Percentiles rank a stretch among this genome's conserved stretches.
Conservation (phyloP, 306 rosid genomes). For the Adenanthera pavonina region DNA sequence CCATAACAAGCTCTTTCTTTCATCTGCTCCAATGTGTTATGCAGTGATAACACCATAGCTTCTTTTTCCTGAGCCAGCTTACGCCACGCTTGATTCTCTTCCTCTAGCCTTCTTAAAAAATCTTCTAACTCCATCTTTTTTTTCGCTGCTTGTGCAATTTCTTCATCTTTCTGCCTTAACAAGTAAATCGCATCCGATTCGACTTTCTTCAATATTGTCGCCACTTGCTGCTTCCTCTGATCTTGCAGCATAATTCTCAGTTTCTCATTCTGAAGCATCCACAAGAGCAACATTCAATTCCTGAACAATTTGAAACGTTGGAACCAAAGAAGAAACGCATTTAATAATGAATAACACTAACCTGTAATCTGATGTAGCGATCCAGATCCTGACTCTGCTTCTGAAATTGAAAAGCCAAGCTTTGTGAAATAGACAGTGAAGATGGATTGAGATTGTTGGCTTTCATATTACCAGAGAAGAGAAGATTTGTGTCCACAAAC, state of each 20-base stretch:
- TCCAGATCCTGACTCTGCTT: constrained; percentile 60
- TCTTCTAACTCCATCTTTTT: constrained; percentile 61
- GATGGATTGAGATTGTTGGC: neutral
- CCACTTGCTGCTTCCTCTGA: constrained; percentile 57
- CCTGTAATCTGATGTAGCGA: constrained; percentile 63
- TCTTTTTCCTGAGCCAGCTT: constrained; percentile 64
- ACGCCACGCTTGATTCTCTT: constrained; percentile 67
- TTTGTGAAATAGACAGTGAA: constrained; percentile 33
- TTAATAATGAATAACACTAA: neutral
- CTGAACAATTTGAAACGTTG: neutral
- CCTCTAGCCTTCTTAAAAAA: constrained; percentile 55
- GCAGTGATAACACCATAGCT: constrained; percentile 53
- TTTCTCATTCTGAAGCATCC: constrained; percentile 57
- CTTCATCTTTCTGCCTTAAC: constrained; percentile 61
- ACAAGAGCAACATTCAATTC: neutral
- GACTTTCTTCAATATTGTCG: constrained; percentile 42
- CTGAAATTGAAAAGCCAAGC: constrained; percentile 46
- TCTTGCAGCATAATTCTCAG: constrained; percentile 55
- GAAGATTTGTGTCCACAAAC: constrained; percentile 14
- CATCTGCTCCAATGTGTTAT: constrained; percentile 60
- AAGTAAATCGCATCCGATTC: constrained; percentile 43
- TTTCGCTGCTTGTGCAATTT: constrained; percentile 51
- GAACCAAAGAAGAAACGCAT: too few species aligned
- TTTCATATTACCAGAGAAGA: constrained; percentile 14
- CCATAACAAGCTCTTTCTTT: constrained; percentile 46